Conservation (phyloP, 768 basidiomycete genomes). For the Sarcodon sp. region DNA sequence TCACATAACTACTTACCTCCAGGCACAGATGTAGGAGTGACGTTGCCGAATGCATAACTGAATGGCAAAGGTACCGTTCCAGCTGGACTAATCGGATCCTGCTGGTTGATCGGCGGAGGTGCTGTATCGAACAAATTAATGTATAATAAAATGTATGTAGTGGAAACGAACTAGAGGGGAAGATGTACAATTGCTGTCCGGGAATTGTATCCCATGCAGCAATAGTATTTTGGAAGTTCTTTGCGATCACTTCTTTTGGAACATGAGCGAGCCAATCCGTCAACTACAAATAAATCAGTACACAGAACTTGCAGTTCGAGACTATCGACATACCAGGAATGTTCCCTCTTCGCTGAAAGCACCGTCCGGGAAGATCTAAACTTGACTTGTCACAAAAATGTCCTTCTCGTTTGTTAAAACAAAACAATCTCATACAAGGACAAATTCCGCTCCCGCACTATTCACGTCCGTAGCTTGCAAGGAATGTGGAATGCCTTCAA, state of each 20-base stretch:
- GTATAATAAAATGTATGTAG: not conserved
- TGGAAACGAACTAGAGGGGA: slow-evolving; percentile 25
- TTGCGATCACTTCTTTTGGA: slow-evolving; percentile 42
- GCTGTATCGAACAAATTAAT: slow-evolving; percentile 9
- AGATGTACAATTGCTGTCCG: slow-evolving; percentile 35
- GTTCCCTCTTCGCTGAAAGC: slow-evolving; percentile 20
- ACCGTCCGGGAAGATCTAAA: slow-evolving; percentile 21
- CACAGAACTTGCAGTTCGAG: no score
- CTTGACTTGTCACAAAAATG: slow-evolving; percentile 11
- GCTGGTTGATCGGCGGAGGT: slow-evolving; percentile 22
- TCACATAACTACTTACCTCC: slow-evolving; percentile 16
- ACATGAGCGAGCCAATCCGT: slow-evolving; percentile 44
- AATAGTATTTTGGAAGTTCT: slow-evolving; percentile 32
- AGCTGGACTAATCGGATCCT: slow-evolving; percentile 24
- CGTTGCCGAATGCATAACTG: slow-evolving; percentile 33
- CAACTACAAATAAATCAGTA: slow-evolving; percentile 16
- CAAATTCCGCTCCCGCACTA: slow-evolving; percentile 18
- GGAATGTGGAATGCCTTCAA: slow-evolving; percentile 15
- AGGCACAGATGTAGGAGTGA: slow-evolving; percentile 25
- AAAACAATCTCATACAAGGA: slow-evolving; percentile 13
- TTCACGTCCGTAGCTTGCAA: slow-evolving; percentile 19
- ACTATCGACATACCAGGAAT: slow-evolving; percentile 14
- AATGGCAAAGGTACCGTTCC: slow-evolving; percentile 28
- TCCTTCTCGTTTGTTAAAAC: slow-evolving; percentile 9
- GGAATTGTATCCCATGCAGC: slow-evolving; percentile 31